These are phyloP conservation scores for Wallemia hederae DNA, from an alignment of 1,284 basidiomycete species.

Conservation along the genomic window DNA sequence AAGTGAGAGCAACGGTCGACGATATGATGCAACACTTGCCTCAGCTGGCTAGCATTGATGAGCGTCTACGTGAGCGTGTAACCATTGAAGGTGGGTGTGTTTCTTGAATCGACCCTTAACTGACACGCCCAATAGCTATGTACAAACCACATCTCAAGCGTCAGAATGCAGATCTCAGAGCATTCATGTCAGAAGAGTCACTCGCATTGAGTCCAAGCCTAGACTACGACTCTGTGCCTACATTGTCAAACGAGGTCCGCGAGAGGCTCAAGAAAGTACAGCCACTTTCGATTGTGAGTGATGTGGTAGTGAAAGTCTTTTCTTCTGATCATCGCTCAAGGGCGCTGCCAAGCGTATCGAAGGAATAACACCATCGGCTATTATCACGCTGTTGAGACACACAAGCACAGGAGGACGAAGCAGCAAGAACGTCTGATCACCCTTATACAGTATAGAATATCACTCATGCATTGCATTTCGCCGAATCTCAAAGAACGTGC, in stretches of 20 bases:
- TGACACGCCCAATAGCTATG: constrained; percentile 17
- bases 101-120: not conserved
- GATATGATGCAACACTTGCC: constrained; percentile 26
- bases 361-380: constrained; percentile 46
- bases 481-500: too few relatives aligned
- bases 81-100: constrained; percentile 32
- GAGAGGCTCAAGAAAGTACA: constrained; percentile 31
- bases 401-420: constrained; percentile 13
- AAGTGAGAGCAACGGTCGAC: constrained; percentile 19
- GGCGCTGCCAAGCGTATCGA: constrained; percentile 62
- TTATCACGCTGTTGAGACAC: constrained; percentile 32
- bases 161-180: constrained; percentile 42
- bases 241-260: constrained; percentile 43
- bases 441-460: too few relatives aligned
- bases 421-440: not conserved
- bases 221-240: constrained; percentile 34
- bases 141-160: constrained; percentile 33
- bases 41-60: constrained; percentile 24
- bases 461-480: too few relatives aligned
- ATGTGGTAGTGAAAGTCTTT: not conserved
- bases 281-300: constrained; percentile 38
- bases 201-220: constrained; percentile 34
- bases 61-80: constrained; percentile 28
- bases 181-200: constrained; percentile 46
- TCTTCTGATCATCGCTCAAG: constrained; percentile 16